Evolutionary conservation across 1,284 basidiomycete genomes (phyloP), one percentile per base, ranked within the genome.

Genomic region (Malassezia nana): DNA sequence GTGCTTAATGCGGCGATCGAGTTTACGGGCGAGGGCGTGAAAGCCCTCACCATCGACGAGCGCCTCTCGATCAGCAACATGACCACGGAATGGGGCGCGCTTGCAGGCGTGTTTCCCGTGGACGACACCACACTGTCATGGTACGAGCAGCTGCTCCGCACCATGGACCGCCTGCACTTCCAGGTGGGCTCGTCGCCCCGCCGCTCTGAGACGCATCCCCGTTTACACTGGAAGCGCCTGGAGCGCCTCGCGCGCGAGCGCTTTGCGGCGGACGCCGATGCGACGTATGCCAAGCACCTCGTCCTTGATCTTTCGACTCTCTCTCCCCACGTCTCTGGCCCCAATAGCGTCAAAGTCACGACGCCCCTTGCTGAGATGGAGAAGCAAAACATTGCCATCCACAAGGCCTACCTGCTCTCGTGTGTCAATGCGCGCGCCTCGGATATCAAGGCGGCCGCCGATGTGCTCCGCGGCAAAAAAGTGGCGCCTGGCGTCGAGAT

Each of bases 41-140:
- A 80, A 22, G 80, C 83, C 29, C 79, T 99, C 39, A 78, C 82
- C 0, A 81, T 99, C 40, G 92, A 99, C 71, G 90, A 98, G 69
- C 82, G 92, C 30, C 79, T 99, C 48, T 92, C 92, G 0, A 96
- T 98, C 50, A 55, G 61, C 50, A 75, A 75, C 63, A 98, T 98
- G 92, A 96, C 92, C 3, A 98, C 94, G 15, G 92, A 99, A 75
- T 99, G 92, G 92, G 92, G 92, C 46, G 92, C 92, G 1, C 82
- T 99, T 1, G 89, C 84, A 6, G 92, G 92, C 38, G 83, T 95
- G 12, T 98, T 99, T 78, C 91, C 92, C 0, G 85, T 90, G 8
- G 92, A 99, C 74, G 80, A 83, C 30, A 82, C 82, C 13, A 81
- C 89, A 6, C 74, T 91, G 32, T 75, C 83, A 22, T 99, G 91